Evolutionary conservation across 2,329 filamentous ascomycete species (phyloP), one percentile per base, ranked within the genome.

Genomic region (Penicillium sp.): DNA sequence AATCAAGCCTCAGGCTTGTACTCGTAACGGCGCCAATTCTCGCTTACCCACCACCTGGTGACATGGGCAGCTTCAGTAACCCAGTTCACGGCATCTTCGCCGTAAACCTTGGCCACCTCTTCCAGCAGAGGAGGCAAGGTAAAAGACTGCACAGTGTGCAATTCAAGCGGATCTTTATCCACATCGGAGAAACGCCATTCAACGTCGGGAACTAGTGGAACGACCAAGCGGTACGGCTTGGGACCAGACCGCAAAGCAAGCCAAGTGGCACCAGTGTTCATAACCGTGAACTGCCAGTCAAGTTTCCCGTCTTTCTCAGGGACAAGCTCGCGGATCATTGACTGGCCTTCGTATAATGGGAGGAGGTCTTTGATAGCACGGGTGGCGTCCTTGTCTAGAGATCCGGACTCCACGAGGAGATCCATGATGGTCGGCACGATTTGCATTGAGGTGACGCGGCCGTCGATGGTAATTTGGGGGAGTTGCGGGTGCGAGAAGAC

Each of bases 131-230:
- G 69, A 1, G 55, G 28, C 28, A 75, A 58, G 13, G 71, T 69
- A 63, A 76, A 77, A n/a, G 70, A 70, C 48, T 74, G 73, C 6
- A 76, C 61, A 1, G 70, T 65, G 8, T 74, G 45, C 1, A 68
- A 37, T 60, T 79, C 78, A 33, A 73, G 60, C 1, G 77, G 75
- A 56, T 79, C 77, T 6, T 61, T 65, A 1, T 67, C 65, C 6
- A 73, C 65, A 43, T 78, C 66, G 1, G 76, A 74, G 64, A 79
- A 79, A 42, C 66, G 56, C 62, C 70, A 76, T 14, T 70, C 66
- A 16, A 82, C 89, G 54, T 92, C 90, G 74, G 96, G 91, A 70
- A 91, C 85, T 69, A 94, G 87, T 5, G 91, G 87, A 57, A 97
- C 87, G n/a, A 70, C 65, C 89, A 93, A 61, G 85, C 83, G 61